Conservation (phyloP, 352 stramenopile genomes). For the Pythium phragmitis region DNA sequence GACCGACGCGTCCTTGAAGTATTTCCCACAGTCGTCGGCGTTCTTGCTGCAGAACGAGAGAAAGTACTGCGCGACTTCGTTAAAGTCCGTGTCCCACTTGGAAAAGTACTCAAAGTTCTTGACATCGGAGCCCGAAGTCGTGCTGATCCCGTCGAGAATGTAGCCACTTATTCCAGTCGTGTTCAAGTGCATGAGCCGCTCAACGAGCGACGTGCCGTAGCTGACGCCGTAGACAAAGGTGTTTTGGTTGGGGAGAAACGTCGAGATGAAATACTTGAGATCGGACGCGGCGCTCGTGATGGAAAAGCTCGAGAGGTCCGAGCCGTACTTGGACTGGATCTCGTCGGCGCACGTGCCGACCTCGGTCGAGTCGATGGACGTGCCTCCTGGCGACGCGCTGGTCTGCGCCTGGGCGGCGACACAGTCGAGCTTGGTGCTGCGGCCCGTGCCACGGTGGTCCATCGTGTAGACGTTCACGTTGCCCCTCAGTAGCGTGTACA, state of each 20-base stretch:
- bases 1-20: slow-evolving; percentile 20
- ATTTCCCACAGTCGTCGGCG: slow-evolving; percentile 19
- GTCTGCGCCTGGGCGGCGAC: slow-evolving; percentile 36
- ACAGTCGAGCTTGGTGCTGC: slow-evolving; percentile 42
- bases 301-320: slow-evolving; percentile 37
- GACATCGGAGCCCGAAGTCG: slow-evolving; percentile 24
- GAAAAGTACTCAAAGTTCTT: slow-evolving; percentile 32
- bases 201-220: slow-evolving; percentile 53
- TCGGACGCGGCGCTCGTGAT: slow-evolving; percentile 50
- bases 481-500: slow-evolving; percentile 32
- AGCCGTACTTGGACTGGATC: slow-evolving; percentile 36
- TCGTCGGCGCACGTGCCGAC: slow-evolving; percentile 35
- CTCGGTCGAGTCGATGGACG: slow-evolving; percentile 25
- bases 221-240: slow-evolving; percentile 55
- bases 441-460: slow-evolving; percentile 51
- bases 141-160: slow-evolving; percentile 45
- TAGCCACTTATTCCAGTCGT: slow-evolving; percentile 39
- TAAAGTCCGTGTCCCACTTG: slow-evolving; percentile 22
- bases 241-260: slow-evolving; percentile 18
- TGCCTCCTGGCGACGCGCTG: slow-evolving; percentile 19
- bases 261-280: slow-evolving; percentile 25
- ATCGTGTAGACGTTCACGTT: slow-evolving; percentile 56
- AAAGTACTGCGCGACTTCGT: slow-evolving; percentile 20
- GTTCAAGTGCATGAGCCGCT: slow-evolving; percentile 50
- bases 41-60: slow-evolving; percentile 16